A percentile compares a stretch with the other conserved stretches of the same genome.
Conservation (phyloP, 768 basidiomycete species). For the Lentinula raphanica region DNA sequence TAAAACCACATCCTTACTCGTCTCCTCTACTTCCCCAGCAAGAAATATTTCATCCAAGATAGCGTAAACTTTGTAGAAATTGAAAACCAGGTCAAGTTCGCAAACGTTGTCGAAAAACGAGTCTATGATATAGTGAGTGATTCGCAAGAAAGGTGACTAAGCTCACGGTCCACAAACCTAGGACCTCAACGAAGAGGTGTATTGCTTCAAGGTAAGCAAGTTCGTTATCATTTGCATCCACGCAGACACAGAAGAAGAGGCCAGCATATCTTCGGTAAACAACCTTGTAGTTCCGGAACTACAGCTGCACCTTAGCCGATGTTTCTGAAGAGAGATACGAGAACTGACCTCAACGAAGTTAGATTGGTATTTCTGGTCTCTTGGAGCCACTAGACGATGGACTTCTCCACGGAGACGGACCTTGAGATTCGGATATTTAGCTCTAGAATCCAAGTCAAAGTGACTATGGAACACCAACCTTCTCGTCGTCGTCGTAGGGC, state of each 20-base stretch:
- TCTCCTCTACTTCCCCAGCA: conserved; percentile 97
- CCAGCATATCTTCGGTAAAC: conserved; percentile 97
- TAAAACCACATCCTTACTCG: conserved; percentile 93
- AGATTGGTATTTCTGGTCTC: conserved; percentile 98
- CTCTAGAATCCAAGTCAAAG: neutral
- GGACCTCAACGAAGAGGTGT: conserved; percentile 95
- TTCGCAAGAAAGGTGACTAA: neutral
- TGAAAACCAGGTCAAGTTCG: conserved; percentile 96
- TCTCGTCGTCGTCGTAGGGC: conserved; percentile 98
- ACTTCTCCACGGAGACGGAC: conserved; percentile 94
- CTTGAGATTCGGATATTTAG: conserved; percentile 31
- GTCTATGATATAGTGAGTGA: conserved; percentile 42
- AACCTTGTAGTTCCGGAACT: conserved; percentile 98
- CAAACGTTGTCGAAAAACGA: conserved; percentile 99
- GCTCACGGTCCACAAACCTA: conserved; percentile 59
- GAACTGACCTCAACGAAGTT: conserved; percentile 92
- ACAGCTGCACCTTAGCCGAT: conserved; percentile 5
- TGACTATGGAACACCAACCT: conserved; percentile 43
- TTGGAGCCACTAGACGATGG: conserved; percentile 89
- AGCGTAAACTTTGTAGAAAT: conserved; percentile 99
- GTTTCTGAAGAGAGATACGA: conserved; percentile 5
- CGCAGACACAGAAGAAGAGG: conserved; percentile 95
- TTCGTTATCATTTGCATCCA: conserved; percentile 98
- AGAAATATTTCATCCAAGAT: conserved; percentile 98
- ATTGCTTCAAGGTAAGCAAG: conserved; percentile 96